Percentiles rank a stretch among this genome's conserved stretches.
Conservation (phyloP, 257 asterid genomes). For the Striga asiatica region DNA sequence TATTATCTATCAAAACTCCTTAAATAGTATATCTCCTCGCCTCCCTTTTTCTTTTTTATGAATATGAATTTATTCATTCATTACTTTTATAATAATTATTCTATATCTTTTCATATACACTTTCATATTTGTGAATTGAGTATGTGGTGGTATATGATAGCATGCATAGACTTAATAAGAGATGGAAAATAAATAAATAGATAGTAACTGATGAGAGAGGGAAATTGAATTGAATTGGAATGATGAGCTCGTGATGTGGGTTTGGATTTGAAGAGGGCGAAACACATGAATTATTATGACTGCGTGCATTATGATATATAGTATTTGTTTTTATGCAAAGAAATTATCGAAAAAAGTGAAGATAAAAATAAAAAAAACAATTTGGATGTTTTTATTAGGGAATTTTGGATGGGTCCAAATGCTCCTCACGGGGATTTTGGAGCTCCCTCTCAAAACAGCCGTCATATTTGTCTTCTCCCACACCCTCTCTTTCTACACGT, state of each 20-base stretch:
- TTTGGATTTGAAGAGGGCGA: constrained; percentile 31
- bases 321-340: constrained; percentile 21
- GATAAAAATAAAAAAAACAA: neutral
- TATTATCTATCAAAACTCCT: no score
- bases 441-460: constrained; percentile 69
- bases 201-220: constrained; percentile 1
- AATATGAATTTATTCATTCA: no score
- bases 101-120: no score
- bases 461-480: constrained; percentile 36
- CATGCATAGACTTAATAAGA: no score
- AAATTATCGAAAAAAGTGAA: constrained; percentile 24
- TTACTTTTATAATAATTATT: no score
- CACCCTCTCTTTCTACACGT: constrained; percentile 49
- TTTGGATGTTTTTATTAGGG: constrained; percentile 29
- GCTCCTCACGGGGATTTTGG: constrained; percentile 92
- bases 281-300: constrained; percentile 32
- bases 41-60: no score
- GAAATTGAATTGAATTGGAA: constrained; percentile 10
- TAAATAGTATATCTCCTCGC: no score
- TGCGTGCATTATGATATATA: constrained; percentile 26
- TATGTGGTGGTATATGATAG: no score
- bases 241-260: constrained; percentile 44
- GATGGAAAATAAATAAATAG: neutral
- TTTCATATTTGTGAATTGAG: no score
- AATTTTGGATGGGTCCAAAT: constrained; percentile 57